Base-by-base conservation (phyloP, 2,329 filamentous ascomycete genomes). In the Talaromyces albobiverticillius region DNA sequence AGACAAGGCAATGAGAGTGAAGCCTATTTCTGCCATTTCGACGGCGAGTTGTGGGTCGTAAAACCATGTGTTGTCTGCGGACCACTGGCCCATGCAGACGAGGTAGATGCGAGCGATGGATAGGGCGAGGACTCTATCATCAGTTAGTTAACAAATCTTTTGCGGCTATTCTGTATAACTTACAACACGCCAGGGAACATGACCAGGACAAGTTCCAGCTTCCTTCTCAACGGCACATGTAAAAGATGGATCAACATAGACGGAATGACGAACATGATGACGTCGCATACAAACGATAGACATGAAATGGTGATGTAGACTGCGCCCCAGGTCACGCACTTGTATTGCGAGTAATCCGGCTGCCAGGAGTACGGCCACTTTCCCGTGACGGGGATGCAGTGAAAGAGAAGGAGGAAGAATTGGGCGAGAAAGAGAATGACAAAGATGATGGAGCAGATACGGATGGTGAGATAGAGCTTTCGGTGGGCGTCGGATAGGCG, bases 331-430 rank as follows among this genome's bases (percentile, higher is more conserved):
- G 72, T 65, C 34, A 81, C 55, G 57, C 79, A 81, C 0, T 61
- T 69, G 57, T 78, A 82, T 3, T 69, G 56, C 1, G 63, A 64
- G 9, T 60, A 66, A 9, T 70, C 70, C 0, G 66, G 60, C 58
- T 82, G 76, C 69, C 73, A 81, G 1, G 64, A 69, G 51, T 82
- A 81, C 0, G 79, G 79, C 79, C 79, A 81, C 2, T 77, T 63
- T 0, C 71, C 76, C 0, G 79, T 81, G 0, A 81, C 76, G 0
- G 79, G 79, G 1, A 60, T 62, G 55, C 79, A 81, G 62, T 81
- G 79, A 57, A 81, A 79, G 53, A 81, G 68, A 46, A 81, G 66
- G 2, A 82, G 69, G 23, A 79, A 69, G 11, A 81, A 65, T 54
- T 81, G 79, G 0, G 77, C 73, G 1, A 81, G 55, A 46, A 71